These are phyloP conservation scores for Trametes meyenii DNA, from an alignment of 768 basidiomycete genomes.

Conservation along the genomic window DNA sequence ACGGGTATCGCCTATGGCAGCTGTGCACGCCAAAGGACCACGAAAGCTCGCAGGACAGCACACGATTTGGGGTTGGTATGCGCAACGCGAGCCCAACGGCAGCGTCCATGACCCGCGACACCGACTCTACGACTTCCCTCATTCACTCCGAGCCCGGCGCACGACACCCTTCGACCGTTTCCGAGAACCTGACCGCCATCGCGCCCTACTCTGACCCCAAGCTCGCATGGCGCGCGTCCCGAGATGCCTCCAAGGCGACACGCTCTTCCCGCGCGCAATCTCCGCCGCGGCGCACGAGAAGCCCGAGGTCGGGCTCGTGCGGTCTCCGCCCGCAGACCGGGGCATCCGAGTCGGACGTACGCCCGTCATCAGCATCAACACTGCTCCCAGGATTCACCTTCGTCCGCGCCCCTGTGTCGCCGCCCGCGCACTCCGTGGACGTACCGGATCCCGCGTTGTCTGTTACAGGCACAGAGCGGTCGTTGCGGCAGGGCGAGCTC, in stretches of 20 bases:
- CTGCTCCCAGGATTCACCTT: background rate
- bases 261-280: background rate
- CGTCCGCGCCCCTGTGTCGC: background rate
- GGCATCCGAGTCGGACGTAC: background rate
- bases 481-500: constrained; percentile 12
- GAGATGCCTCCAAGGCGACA: background rate
- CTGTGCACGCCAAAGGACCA: background rate
- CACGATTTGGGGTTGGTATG: background rate
- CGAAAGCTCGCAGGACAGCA: too few species aligned
- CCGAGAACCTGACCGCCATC: background rate
- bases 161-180: background rate
- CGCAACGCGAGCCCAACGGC: background rate
- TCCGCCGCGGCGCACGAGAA: too few species aligned
- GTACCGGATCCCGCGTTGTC: constrained; percentile 16
- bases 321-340: background rate
- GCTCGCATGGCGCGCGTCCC: background rate
- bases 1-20: background rate
- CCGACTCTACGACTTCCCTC: constrained; percentile 2
- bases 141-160: background rate
- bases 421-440: constrained; percentile 13
- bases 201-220: constrained; percentile 7
- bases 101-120: background rate
- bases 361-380: background rate
- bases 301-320: background rate
- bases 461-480: constrained; percentile 14